phyloP scores from a whole-genome alignment of 768 basidiomycete species.

The Myochromella boudieri region DNA sequence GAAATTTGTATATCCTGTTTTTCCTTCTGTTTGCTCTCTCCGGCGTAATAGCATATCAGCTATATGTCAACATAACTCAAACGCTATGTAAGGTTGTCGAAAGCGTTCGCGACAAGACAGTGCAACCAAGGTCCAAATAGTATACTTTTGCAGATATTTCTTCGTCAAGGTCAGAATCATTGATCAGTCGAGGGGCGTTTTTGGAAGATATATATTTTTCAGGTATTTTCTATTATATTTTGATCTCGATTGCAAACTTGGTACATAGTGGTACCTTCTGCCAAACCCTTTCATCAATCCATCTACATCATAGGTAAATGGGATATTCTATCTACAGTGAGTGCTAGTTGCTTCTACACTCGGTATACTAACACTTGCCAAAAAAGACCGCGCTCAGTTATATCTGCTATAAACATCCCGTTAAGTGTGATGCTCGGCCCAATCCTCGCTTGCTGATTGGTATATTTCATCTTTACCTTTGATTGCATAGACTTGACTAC shows the following conservation, averaged over 20 bases:
- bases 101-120: slow-evolving; percentile 74
- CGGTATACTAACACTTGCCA: not conserved
- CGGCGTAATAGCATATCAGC: slow-evolving; percentile 78
- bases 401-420: slow-evolving; percentile 83
- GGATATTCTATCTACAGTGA: slow-evolving; percentile 84
- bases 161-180: slow-evolving; percentile 63
- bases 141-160: slow-evolving; percentile 79
- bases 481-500: slow-evolving; percentile 7
- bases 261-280: too few species aligned
- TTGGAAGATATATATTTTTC: not conserved
- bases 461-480: slow-evolving; percentile 21
- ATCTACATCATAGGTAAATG: slow-evolving; percentile 53
- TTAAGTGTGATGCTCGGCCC: slow-evolving; percentile 84
- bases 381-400: slow-evolving; percentile 72
- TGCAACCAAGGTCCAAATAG: slow-evolving; percentile 76
- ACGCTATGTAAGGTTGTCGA: slow-evolving; percentile 67
- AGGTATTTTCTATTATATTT: slow-evolving; percentile 83
- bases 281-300: not conserved
- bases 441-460: slow-evolving; percentile 75
- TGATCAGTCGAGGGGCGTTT: not conserved
- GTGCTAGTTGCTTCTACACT: slow-evolving; percentile 16
- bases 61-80: slow-evolving; percentile 75
- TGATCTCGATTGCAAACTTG: slow-evolving; percentile 86
- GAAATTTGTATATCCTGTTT: slow-evolving; percentile 65
- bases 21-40: slow-evolving; percentile 65